Base-by-base conservation (phyloP, 2,329 filamentous ascomycete genomes). In the Nigrospora osmanthi region DNA sequence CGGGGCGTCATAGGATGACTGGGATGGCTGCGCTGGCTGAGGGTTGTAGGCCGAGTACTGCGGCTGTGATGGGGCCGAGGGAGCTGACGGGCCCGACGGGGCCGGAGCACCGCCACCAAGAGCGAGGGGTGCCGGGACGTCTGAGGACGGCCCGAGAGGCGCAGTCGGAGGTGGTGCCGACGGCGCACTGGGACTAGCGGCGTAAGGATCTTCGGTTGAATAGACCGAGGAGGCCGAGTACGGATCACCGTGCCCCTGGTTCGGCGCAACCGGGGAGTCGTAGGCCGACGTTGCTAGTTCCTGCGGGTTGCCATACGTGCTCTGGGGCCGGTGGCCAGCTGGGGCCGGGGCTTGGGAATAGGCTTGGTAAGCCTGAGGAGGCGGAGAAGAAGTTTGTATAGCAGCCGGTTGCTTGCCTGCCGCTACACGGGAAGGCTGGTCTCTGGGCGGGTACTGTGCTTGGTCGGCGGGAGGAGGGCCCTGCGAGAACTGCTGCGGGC, bases 271-370 rank as follows among this genome's bases (percentile, higher is more conserved):
- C 36, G 85, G 86, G 4, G 85, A 86, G 62, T 89, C 85, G 57
- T 89, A 90, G 11, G 79, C 80, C 1, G 85, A 86, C 0, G 86
- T 89, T 23, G 85, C 83, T 39, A 91, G 71, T 65, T 91, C 87
- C 64, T 90, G 87, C 1, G 86, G 81, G 51, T 80, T 78, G 28
- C 82, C 81, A 54, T 85, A 85, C 11, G 79, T 85, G 61, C 80
- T 84, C 57, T 82, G 77, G 4, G 81, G 82, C 14, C 76, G 78
- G 46, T 78, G 78, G 46, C 63, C 65, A 15, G 59, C 64, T 51
- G 63, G 61, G 49, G 58, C 65, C 47, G 64, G 67, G 44, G 63
- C 71, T 61, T 62, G 73, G 37, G 63, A 57, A 50, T 77, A 78
- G 6, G 70, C 60, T 34, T 68, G 61, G 55, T 80, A 80, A 35